Evolutionary conservation across 2,329 filamentous ascomycete species (phyloP).

Genomic region (Aureobasidium melanogenum): DNA sequence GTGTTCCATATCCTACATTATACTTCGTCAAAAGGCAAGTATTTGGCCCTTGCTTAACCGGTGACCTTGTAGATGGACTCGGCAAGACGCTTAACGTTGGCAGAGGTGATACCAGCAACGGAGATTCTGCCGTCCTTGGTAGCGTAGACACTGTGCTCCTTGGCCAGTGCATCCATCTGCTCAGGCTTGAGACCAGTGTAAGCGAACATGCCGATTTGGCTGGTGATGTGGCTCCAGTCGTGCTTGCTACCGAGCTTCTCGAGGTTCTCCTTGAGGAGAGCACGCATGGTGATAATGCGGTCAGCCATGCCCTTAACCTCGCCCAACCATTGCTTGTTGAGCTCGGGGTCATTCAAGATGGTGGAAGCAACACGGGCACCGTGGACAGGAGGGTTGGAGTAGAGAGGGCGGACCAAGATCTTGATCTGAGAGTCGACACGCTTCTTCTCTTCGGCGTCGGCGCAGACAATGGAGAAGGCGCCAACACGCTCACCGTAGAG

Average conservation of each 20-base stretch:
- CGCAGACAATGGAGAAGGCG: constrained; percentile 87
- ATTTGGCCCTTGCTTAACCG: constrained; percentile 35
- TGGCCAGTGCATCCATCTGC: constrained; percentile 84
- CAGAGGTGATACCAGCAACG: constrained; percentile 72
- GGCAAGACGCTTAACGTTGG: constrained; percentile 70
- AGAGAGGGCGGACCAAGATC: constrained; percentile 91
- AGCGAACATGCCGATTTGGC: constrained; percentile 98
- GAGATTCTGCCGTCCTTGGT: constrained; percentile 88
- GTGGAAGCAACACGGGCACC: constrained; percentile 87
- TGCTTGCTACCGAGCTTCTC: constrained; percentile 92
- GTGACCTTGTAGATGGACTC: constrained; percentile 80
- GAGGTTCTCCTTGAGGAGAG: constrained; percentile 86
- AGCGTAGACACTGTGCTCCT: constrained; percentile 96
- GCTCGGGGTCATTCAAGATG: constrained; percentile 75
- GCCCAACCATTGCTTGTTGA: constrained; percentile 89
- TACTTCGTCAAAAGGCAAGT: background rate
- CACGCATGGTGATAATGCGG: constrained; percentile 97
- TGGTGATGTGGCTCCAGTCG: constrained; percentile 98
- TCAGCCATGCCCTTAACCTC: constrained; percentile 99
- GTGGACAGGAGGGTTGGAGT: constrained; percentile 97
- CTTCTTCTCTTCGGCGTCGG: constrained; percentile 82
- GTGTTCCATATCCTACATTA: constrained; percentile 12
- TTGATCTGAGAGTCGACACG: constrained; percentile 96
- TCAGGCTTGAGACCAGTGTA: constrained; percentile 88
- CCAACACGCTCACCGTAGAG: constrained; percentile 98